Conservation (phyloP, 805 yeast species). For the Spathaspora gorwiae region DNA sequence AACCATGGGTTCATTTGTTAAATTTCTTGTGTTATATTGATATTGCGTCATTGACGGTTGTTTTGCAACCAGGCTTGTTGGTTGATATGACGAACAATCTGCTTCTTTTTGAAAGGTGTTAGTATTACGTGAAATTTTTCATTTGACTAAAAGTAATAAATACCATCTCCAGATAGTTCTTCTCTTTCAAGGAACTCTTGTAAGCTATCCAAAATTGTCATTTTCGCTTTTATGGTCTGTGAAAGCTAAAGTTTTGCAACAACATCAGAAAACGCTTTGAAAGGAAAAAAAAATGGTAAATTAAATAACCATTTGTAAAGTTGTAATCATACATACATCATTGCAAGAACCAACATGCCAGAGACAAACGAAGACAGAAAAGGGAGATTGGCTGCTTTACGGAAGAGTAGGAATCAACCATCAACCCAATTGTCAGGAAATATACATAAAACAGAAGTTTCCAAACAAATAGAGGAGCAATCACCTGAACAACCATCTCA, state of each 20-base stretch:
- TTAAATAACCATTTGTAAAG: no score
- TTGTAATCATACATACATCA: no score
- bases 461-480: neutral
- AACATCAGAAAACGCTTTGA: neutral
- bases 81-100: neutral
- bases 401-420: constrained; percentile 8
- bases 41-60: no score
- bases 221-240: neutral
- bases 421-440: neutral
- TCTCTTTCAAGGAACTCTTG: constrained; percentile 3
- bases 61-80: neutral
- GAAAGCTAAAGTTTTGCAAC: constrained; percentile 3
- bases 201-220: constrained; percentile 5
- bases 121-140: no score
- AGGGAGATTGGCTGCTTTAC: constrained; percentile 15
- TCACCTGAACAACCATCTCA: neutral
- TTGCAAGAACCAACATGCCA: neutral
- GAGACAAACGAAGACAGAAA: constrained; percentile 10
- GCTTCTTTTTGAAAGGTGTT: neutral
- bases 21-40: no score
- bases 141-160: neutral
- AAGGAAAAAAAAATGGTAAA: no score
- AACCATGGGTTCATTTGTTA: neutral
- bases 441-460: neutral
- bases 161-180: constrained; percentile 3